phyloP scores from a whole-genome alignment of 352 stramenopile species.

The Albugo laibachii region DNA sequence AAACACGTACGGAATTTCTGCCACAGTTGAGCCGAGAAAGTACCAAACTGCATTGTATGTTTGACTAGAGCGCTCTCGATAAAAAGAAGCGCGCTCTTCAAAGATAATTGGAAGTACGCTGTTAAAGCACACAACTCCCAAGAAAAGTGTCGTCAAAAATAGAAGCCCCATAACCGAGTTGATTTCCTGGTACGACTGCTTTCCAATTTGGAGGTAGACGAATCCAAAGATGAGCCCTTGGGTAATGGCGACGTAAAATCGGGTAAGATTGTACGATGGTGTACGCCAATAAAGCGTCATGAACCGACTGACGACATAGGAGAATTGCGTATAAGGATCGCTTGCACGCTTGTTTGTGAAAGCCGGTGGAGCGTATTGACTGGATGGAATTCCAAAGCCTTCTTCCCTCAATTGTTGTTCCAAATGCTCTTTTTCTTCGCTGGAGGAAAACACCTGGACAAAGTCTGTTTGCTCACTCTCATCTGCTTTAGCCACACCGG shows the following conservation, averaged over 20 bases:
- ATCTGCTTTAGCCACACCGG: conserved; percentile 1
- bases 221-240: conserved; percentile 24
- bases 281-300: conserved; percentile 9
- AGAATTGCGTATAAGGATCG: conserved; percentile 4
- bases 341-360: conserved; percentile 15
- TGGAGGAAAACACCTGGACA: conserved; percentile 16
- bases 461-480: conserved; percentile 14
- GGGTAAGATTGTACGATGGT: conserved; percentile 17
- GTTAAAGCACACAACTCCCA: conserved; percentile 41
- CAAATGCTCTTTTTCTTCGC: conserved; percentile 8
- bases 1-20: conserved; percentile 67
- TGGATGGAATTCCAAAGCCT: conserved; percentile 6
- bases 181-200: conserved; percentile 18
- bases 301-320: conserved; percentile 16
- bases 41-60: conserved; percentile 74
- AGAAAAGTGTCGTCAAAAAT: conserved; percentile 64
- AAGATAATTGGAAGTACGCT: conserved; percentile 51
- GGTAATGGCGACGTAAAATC: conserved; percentile 15
- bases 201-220: conserved; percentile 18
- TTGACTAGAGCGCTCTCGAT: conserved; percentile 64
- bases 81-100: conserved; percentile 56
- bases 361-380: conserved; percentile 8
- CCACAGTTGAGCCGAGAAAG: conserved; percentile 39
- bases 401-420: conserved; percentile 8
- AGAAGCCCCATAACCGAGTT: conserved; percentile 40